A percentile compares a stretch with the other conserved stretches of the same genome.
phyloP scores from a whole-genome alignment of 441 rosid genomes.

The Bruguiera hainesii region DNA sequence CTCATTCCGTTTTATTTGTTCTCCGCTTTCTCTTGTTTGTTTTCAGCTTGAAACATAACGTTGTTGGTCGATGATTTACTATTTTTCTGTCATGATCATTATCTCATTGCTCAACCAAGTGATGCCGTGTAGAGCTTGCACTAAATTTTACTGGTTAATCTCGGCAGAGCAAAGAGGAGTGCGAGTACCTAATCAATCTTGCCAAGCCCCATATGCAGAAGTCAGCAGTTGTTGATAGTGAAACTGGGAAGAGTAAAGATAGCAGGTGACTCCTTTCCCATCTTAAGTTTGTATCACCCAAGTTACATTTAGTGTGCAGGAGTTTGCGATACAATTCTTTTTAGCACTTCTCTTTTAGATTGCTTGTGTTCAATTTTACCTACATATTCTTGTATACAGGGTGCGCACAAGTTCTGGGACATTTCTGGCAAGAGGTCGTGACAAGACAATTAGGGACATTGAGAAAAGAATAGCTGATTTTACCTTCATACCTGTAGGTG shows the following conservation, averaged over 20 bases:
- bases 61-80: too few relatives aligned
- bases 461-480: constrained; percentile 92
- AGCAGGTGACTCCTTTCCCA: constrained; percentile 49
- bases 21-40: too few relatives aligned
- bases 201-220: constrained; percentile 85
- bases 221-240: constrained; percentile 77
- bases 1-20: too few relatives aligned
- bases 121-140: background rate
- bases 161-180: constrained; percentile 71
- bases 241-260: constrained; percentile 82
- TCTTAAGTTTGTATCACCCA: background rate
- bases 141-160: constrained; percentile 13
- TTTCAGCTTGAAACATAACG: too few relatives aligned
- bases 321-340: background rate
- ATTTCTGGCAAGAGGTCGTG: constrained; percentile 71
- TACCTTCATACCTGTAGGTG: constrained; percentile 80
- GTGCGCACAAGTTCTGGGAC: constrained; percentile 91
- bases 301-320: background rate
- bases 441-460: constrained; percentile 57
- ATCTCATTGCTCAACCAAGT: background rate
- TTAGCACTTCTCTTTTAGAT: background rate
- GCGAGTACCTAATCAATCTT: constrained; percentile 65
- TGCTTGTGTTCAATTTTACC: constrained; percentile 1
- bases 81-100: background rate
- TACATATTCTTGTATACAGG: constrained; percentile 34